Evolutionary conservation across 306 rosid species (phyloP).

Genomic region (Sphenostylis stenocarpa): DNA sequence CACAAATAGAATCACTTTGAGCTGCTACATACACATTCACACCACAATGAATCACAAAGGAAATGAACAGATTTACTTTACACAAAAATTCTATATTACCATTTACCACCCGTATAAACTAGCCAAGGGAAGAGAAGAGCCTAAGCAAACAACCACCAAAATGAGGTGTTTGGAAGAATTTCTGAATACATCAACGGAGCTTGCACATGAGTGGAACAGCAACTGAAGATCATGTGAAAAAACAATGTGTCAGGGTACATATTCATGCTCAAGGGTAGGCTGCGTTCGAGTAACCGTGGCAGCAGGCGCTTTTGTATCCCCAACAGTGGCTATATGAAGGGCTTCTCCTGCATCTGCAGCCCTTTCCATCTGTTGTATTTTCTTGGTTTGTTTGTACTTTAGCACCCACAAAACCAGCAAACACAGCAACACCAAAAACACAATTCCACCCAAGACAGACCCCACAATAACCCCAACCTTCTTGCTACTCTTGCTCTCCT

Average conservation of each 20-base stretch:
- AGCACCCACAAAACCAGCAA: constrained; percentile 51
- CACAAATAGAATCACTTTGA: constrained; percentile 47
- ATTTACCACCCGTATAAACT: constrained; percentile 44
- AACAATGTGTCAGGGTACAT: constrained; percentile 52
- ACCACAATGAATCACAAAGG: constrained; percentile 56
- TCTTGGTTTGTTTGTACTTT: constrained; percentile 53
- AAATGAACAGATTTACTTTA: constrained; percentile 39
- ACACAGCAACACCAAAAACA: constrained; percentile 43
- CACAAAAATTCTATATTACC: constrained; percentile 58
- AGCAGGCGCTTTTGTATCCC: constrained; percentile 71
- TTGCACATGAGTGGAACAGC: constrained; percentile 38
- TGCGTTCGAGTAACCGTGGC: constrained; percentile 76
- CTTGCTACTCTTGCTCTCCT: constrained; percentile 35
- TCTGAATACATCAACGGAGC: constrained; percentile 38
- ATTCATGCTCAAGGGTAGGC: constrained; percentile 76
- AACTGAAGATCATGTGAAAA: background rate
- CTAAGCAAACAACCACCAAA: constrained; percentile 46
- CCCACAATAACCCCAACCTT: constrained; percentile 69
- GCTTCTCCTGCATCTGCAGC: constrained; percentile 82
- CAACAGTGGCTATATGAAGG: constrained; percentile 64
- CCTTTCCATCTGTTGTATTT: constrained; percentile 68
- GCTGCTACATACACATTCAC: constrained; percentile 50
- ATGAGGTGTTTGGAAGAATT: constrained; percentile 42
- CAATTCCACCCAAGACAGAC: constrained; percentile 66
- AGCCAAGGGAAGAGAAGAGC: constrained; percentile 45